Evolutionary conservation across 2,329 filamentous ascomycete genomes (phyloP).

Genomic region (Tolypocladium sp.): DNA sequence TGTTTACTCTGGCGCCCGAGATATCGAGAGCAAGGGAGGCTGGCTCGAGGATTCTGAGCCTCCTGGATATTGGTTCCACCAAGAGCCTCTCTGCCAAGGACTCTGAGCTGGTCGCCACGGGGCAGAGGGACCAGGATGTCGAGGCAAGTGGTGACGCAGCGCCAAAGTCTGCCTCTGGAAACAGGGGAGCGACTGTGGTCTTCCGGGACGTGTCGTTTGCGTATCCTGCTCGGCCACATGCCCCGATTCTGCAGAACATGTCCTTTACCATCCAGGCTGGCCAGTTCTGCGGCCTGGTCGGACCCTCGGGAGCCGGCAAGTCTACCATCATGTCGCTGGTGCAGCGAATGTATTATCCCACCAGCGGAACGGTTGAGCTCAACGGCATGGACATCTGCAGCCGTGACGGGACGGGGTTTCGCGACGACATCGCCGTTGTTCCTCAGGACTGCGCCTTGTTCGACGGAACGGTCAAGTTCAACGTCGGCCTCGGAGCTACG

Average conservation of each 20-base stretch:
- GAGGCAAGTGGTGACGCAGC: conserved; percentile 24
- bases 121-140: conserved; percentile 22
- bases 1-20: conserved; percentile 68
- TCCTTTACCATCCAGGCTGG: conserved; percentile 47
- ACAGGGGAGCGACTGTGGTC: conserved; percentile 34
- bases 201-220: conserved; percentile 55
- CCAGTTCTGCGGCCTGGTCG: conserved; percentile 55
- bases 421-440: conserved; percentile 45
- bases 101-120: conserved; percentile 2
- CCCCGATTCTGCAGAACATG: conserved; percentile 46
- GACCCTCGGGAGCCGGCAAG: conserved; percentile 58
- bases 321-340: conserved; percentile 53
- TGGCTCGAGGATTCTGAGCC: conserved; percentile 45
- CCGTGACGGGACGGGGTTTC: conserved; percentile 32
- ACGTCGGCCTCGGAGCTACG: conserved; percentile 43
- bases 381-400: conserved; percentile 36
- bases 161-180: conserved; percentile 9
- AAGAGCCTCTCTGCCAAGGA: conserved; percentile 10
- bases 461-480: conserved; percentile 46
- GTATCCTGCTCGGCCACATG: conserved; percentile 54
- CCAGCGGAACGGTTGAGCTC: conserved; percentile 30
- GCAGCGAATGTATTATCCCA: conserved; percentile 39
- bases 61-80: conserved; percentile 35
- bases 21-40: conserved; percentile 58
- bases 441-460: conserved; percentile 51